Conservation (phyloP, 495 filamentous ascomycete species). For the Chaetomium fimeti region DNA sequence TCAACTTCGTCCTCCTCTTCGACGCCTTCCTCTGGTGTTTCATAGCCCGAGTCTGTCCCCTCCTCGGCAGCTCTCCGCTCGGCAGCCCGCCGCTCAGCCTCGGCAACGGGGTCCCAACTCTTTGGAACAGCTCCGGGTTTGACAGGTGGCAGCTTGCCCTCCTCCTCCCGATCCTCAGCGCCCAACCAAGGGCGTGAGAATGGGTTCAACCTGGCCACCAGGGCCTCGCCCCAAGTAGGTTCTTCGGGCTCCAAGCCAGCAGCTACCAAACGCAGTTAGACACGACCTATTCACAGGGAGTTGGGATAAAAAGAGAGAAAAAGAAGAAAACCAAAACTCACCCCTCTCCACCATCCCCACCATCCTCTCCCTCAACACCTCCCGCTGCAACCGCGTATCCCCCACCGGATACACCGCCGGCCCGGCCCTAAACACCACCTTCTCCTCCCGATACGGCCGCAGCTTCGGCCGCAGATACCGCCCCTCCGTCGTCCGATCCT, state of each 20-base stretch:
- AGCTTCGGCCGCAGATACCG: constrained; percentile 27
- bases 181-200: constrained; percentile 5
- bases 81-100: constrained; percentile 1
- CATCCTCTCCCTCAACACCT: constrained; percentile 22
- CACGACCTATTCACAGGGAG: too few species aligned
- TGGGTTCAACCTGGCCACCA: not conserved
- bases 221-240: not conserved
- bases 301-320: too few species aligned
- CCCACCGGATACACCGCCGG: constrained; percentile 30
- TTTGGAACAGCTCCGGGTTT: constrained; percentile 1
- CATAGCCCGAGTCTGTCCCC: not conserved
- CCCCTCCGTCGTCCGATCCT: constrained; percentile 23
- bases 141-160: constrained; percentile 15
- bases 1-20: not conserved
- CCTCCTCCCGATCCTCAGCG: not conserved
- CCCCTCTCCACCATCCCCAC: constrained; percentile 17
- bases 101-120: constrained; percentile 21
- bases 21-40: not conserved
- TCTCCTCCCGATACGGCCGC: constrained; percentile 23
- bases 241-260: not conserved
- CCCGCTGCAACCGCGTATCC: constrained; percentile 30
- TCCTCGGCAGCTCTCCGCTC: not conserved
- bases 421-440: constrained; percentile 20
- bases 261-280: not conserved
- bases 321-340: constrained; percentile 14